Conservation (phyloP, 805 yeast genomes). For the Sugiyamaella smithiae region DNA sequence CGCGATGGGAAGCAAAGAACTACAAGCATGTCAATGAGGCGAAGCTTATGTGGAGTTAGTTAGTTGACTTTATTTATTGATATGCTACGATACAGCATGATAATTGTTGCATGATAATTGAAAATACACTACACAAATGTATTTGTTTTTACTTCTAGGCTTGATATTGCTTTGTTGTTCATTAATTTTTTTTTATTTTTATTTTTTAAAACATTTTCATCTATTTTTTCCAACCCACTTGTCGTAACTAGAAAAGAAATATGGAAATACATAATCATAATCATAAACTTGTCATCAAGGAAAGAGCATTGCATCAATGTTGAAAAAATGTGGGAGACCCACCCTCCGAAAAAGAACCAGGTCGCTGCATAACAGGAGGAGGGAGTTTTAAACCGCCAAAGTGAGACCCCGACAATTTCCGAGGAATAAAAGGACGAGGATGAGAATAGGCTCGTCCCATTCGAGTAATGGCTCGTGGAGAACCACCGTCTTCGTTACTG, state of each 20-base stretch:
- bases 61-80: neutral
- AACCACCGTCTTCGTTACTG: neutral
- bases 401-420: slow-evolving; percentile 14
- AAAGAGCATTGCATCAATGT: neutral
- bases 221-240: slow-evolving; percentile 1
- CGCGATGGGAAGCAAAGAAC: slow-evolving; percentile 52
- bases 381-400: slow-evolving; percentile 22
- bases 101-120: too few relatives aligned
- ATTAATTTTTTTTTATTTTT: too few relatives aligned
- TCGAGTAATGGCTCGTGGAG: slow-evolving; percentile 9
- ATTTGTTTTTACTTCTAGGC: too few relatives aligned
- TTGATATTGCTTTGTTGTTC: too few relatives aligned
- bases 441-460: slow-evolving; percentile 10
- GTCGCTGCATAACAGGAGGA: slow-evolving; percentile 17
- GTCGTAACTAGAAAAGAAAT: slow-evolving; percentile 2
- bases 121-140: too few relatives aligned
- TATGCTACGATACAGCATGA: too few relatives aligned
- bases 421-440: slow-evolving; percentile 12
- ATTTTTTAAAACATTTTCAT: too few relatives aligned
- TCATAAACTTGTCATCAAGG: slow-evolving; percentile 4
- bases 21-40: slow-evolving; percentile 52
- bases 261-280: slow-evolving; percentile 4
- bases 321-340: slow-evolving; percentile 3
- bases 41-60: slow-evolving; percentile 55
- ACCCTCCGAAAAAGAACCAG: slow-evolving; percentile 2